Percentiles rank a stretch among this genome's conserved stretches.
phyloP scores from a whole-genome alignment of 805 yeast species.

The Barnettozyma pratensis region DNA sequence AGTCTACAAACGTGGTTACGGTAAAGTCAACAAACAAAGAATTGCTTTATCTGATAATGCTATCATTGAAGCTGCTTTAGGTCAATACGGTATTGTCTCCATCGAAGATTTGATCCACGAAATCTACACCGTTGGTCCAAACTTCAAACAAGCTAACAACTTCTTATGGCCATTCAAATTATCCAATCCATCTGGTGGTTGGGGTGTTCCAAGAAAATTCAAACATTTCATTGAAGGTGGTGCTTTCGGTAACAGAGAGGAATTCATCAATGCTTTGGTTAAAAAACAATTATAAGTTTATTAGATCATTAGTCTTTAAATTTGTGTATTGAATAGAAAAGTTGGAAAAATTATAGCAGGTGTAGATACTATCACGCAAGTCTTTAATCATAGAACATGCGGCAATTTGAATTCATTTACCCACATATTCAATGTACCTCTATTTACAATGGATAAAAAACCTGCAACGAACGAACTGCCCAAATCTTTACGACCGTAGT shows the following conservation, averaged over 20 bases:
- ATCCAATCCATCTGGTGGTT: constrained; percentile 96
- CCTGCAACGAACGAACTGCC: too few species aligned
- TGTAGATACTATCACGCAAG: too few species aligned
- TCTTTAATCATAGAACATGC: too few species aligned
- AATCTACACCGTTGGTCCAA: constrained; percentile 94
- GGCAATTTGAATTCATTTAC: too few species aligned
- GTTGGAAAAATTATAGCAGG: too few species aligned
- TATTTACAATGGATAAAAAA: too few species aligned
- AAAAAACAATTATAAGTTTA: constrained; percentile 37
- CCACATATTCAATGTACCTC: too few species aligned
- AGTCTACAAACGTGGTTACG: constrained; percentile 96
- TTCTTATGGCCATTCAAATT: constrained; percentile 97
- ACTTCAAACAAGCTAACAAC: constrained; percentile 98
- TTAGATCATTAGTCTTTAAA: background rate
- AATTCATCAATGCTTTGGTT: constrained; percentile 89
- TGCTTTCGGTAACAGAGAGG: constrained; percentile 98
- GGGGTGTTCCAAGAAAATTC: constrained; percentile 97
- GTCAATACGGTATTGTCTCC: constrained; percentile 89
- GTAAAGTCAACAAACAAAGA: constrained; percentile 96
- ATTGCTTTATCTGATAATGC: constrained; percentile 82
- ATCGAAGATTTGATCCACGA: constrained; percentile 95
- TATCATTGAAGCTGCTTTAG: constrained; percentile 81
- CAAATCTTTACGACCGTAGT: too few species aligned
- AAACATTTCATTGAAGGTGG: constrained; percentile 97
- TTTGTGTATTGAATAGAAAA: too few species aligned